Evolutionary conservation across 371 early-diverging fungal genomes (phyloP).

Genomic region (Mortierella sp.): DNA sequence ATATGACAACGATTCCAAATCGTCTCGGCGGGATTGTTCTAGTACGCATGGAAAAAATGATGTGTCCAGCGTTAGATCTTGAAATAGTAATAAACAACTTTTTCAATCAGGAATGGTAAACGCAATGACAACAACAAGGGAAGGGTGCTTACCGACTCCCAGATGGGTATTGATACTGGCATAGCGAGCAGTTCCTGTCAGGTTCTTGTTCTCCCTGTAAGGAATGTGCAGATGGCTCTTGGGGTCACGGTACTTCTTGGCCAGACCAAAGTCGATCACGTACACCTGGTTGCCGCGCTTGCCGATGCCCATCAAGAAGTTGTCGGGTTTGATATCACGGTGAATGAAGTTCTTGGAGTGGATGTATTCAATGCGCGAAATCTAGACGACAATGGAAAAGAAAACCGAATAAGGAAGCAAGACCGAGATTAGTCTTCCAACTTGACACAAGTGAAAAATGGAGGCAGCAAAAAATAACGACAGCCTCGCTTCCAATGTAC

Average conservation of each 20-base stretch:
- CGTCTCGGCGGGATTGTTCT: constrained; percentile 99
- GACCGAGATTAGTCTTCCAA: no score
- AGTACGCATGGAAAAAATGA: constrained; percentile 13
- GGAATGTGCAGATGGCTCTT: constrained; percentile 98
- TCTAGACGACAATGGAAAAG: constrained; percentile 63
- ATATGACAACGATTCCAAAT: constrained; percentile 99
- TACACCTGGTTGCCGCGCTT: constrained; percentile 96
- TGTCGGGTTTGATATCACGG: constrained; percentile 97
- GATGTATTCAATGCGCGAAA: constrained; percentile 96
- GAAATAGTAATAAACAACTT: background rate
- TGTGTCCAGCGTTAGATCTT: background rate
- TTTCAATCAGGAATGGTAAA: no score
- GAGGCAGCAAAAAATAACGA: no score
- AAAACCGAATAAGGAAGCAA: no score
- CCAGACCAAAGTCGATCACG: constrained; percentile 99
- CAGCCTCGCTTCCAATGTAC: background rate
- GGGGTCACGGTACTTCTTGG: constrained; percentile 98
- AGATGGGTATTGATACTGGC: constrained; percentile 99
- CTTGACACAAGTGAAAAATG: background rate
- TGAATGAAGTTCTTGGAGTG: constrained; percentile 92
- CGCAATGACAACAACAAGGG: constrained; percentile 31
- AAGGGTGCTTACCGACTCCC: constrained; percentile 83
- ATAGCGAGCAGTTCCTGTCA: constrained; percentile 99
- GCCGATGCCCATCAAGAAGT: constrained; percentile 99
- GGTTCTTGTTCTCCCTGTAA: constrained; percentile 97